Evolutionary conservation across 768 basidiomycete species (phyloP), one percentile per base, ranked within the genome.

Genomic region (Boletus tomentosulus): DNA sequence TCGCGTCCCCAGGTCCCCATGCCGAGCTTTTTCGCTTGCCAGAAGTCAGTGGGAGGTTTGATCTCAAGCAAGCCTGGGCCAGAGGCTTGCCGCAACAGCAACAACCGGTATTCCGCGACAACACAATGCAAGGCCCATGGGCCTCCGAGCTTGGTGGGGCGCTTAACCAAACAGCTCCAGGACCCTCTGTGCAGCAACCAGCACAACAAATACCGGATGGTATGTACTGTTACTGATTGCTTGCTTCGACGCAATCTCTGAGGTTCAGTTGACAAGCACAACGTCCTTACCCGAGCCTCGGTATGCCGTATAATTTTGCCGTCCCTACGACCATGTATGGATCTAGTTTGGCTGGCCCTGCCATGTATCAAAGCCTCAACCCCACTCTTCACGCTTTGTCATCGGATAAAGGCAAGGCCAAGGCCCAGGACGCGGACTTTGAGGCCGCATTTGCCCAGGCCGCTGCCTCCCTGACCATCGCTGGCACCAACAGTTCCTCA

Each of bases 361-460:
- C 63, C 16, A 68, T 75, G 65, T 69, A 71, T 48, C 74, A 75
- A 53, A 39, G 44, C 31, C 57, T 66, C 55, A 66, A 61, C 48
- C 57, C 63, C 48, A 48, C 64, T 47, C 52, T 55, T 57, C 60
- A 62, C 31, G 43, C 60, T 55, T 42, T 62, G 50, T 51, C 62
- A 49, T 57, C 57, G 24, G 65, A 72, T 47, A 83, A 85, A 61
- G 88, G 84, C 13, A 98, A 96, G 66, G 90, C 87, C 2, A 94
- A 92, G 66, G 82, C 76, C 16, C 77, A 80, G 52, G 87, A 91
- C 49, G 81, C 80, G 4, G 90, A 90, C 67, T 90, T 92, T 53
- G 90, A 92, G 59, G 86, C 86, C n/a, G 90, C 89, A 10, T 92
- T 92, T 70, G 85, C 83, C 11, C 80, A 87, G 60, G 74, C 79